Evolutionary conservation across 2,329 filamentous ascomycete species (phyloP).

Genomic region (Aspergillus hortae): DNA sequence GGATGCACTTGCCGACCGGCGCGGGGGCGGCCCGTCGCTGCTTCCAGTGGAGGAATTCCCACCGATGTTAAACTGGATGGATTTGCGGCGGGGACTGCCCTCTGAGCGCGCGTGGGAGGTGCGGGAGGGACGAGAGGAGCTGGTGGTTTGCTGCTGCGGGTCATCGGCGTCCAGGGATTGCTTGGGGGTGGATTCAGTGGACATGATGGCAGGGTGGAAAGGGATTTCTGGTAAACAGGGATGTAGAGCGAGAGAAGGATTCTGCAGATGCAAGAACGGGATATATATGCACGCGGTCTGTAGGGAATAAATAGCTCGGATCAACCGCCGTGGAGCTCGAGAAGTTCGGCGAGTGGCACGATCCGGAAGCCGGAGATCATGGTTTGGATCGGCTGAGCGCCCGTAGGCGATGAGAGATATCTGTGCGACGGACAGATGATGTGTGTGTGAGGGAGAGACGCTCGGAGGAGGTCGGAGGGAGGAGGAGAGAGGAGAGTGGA

Average conservation of each 20-base stretch:
- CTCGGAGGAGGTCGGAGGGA: too few species aligned
- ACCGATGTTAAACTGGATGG: slow-evolving; percentile 38
- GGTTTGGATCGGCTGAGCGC: slow-evolving; percentile 11
- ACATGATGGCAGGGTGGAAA: slow-evolving; percentile 5
- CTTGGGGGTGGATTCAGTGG: slow-evolving; percentile 5
- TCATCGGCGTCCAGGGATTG: slow-evolving; percentile 11
- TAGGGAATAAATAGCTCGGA: slow-evolving; percentile 5
- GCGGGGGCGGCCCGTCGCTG: slow-evolving; percentile 23
- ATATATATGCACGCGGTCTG: neutral
- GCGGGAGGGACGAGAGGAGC: slow-evolving; percentile 16
- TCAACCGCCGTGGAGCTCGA: slow-evolving; percentile 29
- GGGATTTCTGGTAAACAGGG: neutral
- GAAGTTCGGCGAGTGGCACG: slow-evolving; percentile 21
- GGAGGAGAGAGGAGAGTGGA: neutral
- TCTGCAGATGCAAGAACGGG: neutral
- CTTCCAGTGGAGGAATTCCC: neutral
- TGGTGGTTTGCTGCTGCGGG: neutral
- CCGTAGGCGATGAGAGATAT: neutral
- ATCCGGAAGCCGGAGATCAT: slow-evolving; percentile 22
- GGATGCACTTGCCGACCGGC: slow-evolving; percentile 24
- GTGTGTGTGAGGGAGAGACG: neutral
- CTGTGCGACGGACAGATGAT: neutral
- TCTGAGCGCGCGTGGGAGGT: slow-evolving; percentile 16
- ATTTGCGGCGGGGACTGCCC: slow-evolving; percentile 29
- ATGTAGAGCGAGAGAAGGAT: neutral